Percentiles rank a stretch among this genome's conserved stretches.
These are phyloP conservation scores for Thelephora ganbajun DNA, from an alignment of 768 basidiomycete species.

Conservation along the genomic window DNA sequence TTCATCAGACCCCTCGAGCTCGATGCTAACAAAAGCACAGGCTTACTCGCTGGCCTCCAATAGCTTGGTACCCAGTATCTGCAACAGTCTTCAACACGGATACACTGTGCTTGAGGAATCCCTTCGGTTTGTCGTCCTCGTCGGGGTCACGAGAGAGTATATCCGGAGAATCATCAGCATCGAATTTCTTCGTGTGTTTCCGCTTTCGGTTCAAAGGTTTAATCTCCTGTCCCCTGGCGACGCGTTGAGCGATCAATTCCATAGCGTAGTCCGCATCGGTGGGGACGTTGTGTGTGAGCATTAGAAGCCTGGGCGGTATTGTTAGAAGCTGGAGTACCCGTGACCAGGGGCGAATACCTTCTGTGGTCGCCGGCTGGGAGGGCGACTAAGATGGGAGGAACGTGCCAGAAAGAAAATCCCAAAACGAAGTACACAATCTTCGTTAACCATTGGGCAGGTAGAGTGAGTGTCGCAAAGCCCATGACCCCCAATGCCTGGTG, in stretches of 20 bases:
- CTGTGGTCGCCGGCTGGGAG: conserved; percentile 31
- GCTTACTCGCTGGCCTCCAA: background rate
- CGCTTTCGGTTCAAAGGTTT: conserved; percentile 15
- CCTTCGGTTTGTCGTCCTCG: background rate
- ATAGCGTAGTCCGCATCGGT: conserved; percentile 63
- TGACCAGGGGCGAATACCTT: conserved; percentile 21
- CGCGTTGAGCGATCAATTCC: conserved; percentile 48
- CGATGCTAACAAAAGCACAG: background rate
- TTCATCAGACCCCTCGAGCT: background rate
- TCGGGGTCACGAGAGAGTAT: background rate
- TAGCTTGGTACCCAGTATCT: background rate
- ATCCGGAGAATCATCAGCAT: too few relatives aligned
- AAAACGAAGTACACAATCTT: conserved; percentile 31
- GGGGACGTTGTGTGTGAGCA: conserved; percentile 36
- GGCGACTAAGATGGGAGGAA: conserved; percentile 38
- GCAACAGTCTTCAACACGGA: background rate
- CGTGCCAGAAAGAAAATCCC: conserved; percentile 52
- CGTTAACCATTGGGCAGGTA: conserved; percentile 36
- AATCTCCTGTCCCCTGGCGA: conserved; percentile 39
- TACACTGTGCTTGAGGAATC: background rate
- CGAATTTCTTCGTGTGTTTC: conserved; percentile 5
- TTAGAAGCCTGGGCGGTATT: conserved; percentile 25
- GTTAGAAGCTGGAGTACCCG: background rate
- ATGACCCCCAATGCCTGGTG: conserved; percentile 25
- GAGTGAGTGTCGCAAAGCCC: conserved; percentile 25